Percentiles rank a stretch among this genome's conserved stretches.
Evolutionary conservation across 768 basidiomycete species (phyloP).

Genomic region (Trametes punicea): DNA sequence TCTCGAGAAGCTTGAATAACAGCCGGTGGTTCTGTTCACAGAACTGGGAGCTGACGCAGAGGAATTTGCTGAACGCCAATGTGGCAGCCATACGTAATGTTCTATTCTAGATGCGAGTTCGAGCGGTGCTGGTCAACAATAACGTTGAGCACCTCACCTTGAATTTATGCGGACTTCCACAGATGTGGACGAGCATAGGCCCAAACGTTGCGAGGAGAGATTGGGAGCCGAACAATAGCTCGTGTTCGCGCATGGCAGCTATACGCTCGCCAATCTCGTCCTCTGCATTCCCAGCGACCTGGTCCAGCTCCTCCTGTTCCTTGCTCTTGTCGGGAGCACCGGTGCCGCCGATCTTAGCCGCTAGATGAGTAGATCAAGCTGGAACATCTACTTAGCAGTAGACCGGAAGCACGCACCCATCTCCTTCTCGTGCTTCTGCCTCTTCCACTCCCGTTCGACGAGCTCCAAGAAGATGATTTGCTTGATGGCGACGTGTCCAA

Average conservation of each 20-base stretch:
- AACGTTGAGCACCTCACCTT: constrained; percentile 49
- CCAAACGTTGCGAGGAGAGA: constrained; percentile 85
- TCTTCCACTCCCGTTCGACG: constrained; percentile 93
- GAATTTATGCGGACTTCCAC: constrained; percentile 86
- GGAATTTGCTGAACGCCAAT: constrained; percentile 90
- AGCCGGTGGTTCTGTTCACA: constrained; percentile 87
- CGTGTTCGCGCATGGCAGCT: constrained; percentile 76
- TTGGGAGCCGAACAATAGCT: constrained; percentile 78
- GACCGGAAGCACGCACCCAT: constrained; percentile 50
- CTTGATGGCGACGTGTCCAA: constrained; percentile 96
- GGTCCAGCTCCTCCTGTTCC: constrained; percentile 84
- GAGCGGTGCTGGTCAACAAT: neutral
- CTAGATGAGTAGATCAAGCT: constrained; percentile 30
- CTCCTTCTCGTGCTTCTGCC: constrained; percentile 88
- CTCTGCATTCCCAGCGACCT: constrained; percentile 95
- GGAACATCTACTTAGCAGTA: neutral
- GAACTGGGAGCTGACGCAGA: constrained; percentile 92
- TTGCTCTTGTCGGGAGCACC: constrained; percentile 41
- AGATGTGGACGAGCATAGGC: constrained; percentile 86
- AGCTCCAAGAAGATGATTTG: constrained; percentile 96
- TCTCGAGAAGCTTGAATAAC: constrained; percentile 92
- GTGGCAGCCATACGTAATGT: constrained; percentile 85
- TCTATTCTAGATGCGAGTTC: constrained; percentile 60
- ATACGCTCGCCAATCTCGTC: constrained; percentile 97
- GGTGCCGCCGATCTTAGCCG: constrained; percentile 56